Evolutionary conservation across 2,329 filamentous ascomycete genomes (phyloP).

Genomic region (Teratosphaeriaceae sp.): DNA sequence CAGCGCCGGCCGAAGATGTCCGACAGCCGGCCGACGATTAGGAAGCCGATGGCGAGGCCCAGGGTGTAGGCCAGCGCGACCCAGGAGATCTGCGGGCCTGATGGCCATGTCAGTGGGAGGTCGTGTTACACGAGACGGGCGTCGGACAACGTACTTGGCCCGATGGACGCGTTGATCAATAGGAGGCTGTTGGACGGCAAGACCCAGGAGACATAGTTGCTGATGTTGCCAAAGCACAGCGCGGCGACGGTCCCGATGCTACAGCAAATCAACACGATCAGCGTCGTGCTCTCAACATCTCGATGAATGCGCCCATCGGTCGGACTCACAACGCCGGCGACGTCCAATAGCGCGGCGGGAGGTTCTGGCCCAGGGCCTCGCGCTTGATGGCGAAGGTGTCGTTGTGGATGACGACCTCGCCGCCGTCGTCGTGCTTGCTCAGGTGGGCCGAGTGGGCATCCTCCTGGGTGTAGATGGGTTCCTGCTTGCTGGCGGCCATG

Average conservation of each 20-base stretch:
- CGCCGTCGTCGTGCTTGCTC: slow-evolving; percentile 5
- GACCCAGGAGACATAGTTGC: slow-evolving; percentile 4
- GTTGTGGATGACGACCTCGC: slow-evolving; percentile 10
- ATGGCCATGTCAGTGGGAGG: not conserved
- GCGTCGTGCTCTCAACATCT: not conserved
- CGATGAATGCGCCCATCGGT: not conserved
- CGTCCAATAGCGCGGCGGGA: slow-evolving; percentile 8
- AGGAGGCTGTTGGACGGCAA: not conserved
- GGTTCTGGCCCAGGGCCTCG: slow-evolving; percentile 8
- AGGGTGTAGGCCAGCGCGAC: slow-evolving; percentile 3
- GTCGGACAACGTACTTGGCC: not conserved
- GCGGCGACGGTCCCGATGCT: slow-evolving; percentile 10
- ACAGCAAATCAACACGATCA: not conserved
- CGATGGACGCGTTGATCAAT: not conserved
- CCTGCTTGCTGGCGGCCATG: not conserved
- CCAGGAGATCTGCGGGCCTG: not conserved
- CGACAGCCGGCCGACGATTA: slow-evolving; percentile 5
- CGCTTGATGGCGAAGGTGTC: slow-evolving; percentile 12
- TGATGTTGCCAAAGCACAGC: slow-evolving; percentile 10
- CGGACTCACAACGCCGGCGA: slow-evolving; percentile 6
- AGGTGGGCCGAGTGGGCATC: not conserved
- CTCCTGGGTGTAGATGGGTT: slow-evolving; percentile 1
- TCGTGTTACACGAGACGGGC: not conserved
- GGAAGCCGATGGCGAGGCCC: slow-evolving; percentile 1
- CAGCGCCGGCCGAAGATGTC: slow-evolving; percentile 9